These are phyloP conservation scores for Noccaea caerulescens DNA, from an alignment of 345 rosid species.

Conservation along the genomic window DNA sequence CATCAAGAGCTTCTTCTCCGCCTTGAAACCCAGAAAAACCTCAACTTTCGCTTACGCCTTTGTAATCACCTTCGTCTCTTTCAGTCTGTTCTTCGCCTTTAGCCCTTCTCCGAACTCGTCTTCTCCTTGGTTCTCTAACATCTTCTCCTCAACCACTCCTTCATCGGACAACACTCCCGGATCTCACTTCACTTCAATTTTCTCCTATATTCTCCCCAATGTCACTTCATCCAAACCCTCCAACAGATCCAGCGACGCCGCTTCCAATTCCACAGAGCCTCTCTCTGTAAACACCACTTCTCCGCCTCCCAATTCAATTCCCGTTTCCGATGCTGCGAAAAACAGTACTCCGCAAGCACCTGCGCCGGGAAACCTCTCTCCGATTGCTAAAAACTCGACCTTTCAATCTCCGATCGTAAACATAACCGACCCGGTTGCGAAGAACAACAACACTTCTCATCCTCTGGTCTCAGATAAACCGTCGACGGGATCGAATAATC, in stretches of 20 bases:
- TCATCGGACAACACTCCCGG: slow-evolving; percentile 43
- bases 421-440: slow-evolving; percentile 17
- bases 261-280: slow-evolving; percentile 36
- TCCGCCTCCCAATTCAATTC: slow-evolving; percentile 27
- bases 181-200: slow-evolving; percentile 57
- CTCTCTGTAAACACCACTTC: slow-evolving; percentile 34
- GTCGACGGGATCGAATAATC: slow-evolving; percentile 21
- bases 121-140: slow-evolving; percentile 69
- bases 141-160: slow-evolving; percentile 30
- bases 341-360: slow-evolving; percentile 29
- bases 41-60: slow-evolving; percentile 69
- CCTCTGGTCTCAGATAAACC: slow-evolving; percentile 31
- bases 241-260: slow-evolving; percentile 31
- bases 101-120: slow-evolving; percentile 67
- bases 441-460: slow-evolving; percentile 21
- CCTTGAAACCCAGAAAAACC: slow-evolving; percentile 56
- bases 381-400: slow-evolving; percentile 40
- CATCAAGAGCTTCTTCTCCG: slow-evolving; percentile 50
- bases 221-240: slow-evolving; percentile 46
- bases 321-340: not conserved
- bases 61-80: slow-evolving; percentile 65
- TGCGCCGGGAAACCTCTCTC: slow-evolving; percentile 35
- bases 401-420: slow-evolving; percentile 34
- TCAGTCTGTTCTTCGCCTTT: slow-evolving; percentile 76
- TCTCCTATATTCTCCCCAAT: slow-evolving; percentile 57